Evolutionary conservation across 1,284 basidiomycete species (phyloP).

Genomic region (Fomitopsis schrenkii): DNA sequence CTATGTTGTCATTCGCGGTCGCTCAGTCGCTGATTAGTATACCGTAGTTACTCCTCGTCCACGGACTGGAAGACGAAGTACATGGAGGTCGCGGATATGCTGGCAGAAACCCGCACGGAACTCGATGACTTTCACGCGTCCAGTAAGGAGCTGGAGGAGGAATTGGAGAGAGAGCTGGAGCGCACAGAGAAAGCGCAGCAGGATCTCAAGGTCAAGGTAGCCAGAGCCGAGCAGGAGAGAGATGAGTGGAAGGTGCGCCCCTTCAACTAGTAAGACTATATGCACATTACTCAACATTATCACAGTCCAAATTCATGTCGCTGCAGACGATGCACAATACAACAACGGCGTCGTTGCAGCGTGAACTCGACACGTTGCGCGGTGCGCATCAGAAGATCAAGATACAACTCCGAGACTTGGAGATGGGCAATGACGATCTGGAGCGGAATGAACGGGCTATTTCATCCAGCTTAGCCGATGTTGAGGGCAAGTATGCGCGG

Average conservation of each 20-base stretch:
- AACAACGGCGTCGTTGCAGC: constrained; percentile 80
- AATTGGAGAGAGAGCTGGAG: constrained; percentile 86
- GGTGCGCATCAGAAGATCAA: constrained; percentile 80
- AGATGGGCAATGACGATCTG: constrained; percentile 95
- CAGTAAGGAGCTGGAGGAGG: constrained; percentile 91
- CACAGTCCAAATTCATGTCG: constrained; percentile 81
- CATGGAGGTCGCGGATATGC: constrained; percentile 80
- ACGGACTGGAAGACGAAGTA: constrained; percentile 83
- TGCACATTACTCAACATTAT: constrained; percentile 7
- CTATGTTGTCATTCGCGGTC: background rate
- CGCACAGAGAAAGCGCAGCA: constrained; percentile 84
- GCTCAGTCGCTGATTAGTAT: constrained; percentile 7
- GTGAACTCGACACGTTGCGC: constrained; percentile 82
- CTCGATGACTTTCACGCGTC: constrained; percentile 90
- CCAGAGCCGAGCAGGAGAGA: constrained; percentile 73
- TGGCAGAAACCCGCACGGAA: constrained; percentile 81
- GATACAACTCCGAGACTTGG: constrained; percentile 82
- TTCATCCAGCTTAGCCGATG: constrained; percentile 85
- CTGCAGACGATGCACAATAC: constrained; percentile 89
- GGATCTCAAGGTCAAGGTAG: constrained; percentile 74
- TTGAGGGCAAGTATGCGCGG: constrained; percentile 88
- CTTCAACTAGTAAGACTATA: background rate
- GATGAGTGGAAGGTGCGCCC: constrained; percentile 86
- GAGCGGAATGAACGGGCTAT: constrained; percentile 91
- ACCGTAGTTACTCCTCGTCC: constrained; percentile 45